Base-by-base conservation (phyloP, 176 grass and related monocot species). In the Dactylis glomerata region DNA sequence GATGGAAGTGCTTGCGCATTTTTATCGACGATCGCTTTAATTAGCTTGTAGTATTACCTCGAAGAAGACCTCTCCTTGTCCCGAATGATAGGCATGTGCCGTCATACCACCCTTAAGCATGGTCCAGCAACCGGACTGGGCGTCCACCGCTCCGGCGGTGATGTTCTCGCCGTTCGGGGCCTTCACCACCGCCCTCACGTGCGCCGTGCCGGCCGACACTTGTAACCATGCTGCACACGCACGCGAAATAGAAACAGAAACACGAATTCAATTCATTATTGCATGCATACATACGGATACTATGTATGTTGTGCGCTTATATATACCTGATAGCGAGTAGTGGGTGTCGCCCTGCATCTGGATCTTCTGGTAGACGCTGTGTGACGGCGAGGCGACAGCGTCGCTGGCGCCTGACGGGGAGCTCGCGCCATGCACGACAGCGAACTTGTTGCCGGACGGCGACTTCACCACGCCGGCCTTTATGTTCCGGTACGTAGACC, bases 291-390 rank as follows among this genome's bases (percentile, higher is more conserved):
- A n/a, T n/a, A n/a, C n/a, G n/a, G n/a, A n/a, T n/a, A n/a, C n/a
- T n/a, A n/a, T n/a, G n/a, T n/a, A n/a, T n/a, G n/a, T n/a, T n/a
- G 5, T 51, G 15, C 3, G 16, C 10, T 11, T 20, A 46, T 33
- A n/a, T 24, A 12, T 42, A 94, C 89, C 92, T 59, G 92, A 92
- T 20, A 94, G 64, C 19, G 87, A 79, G 47, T 94, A 94, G 70
- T 82, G 80, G 34, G 76, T 90, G 61, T 83, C 59, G 58, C 78
- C 34, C 8, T 83, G 42, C 74, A 92, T 73, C 44, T 87, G 56
- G 47, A 94, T 75, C 73, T 87, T 90, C 84, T 94, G 89, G 67
- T 88, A 89, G 38, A 92, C 65, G 55, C 81, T 92, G 5, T 78
- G 86, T 20, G 88, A 66, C 12, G 84, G 83, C 40, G 14, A 30